Evolutionary conservation across 495 filamentous ascomycete genomes (phyloP).

Genomic region (Hyaloscypha hepaticicola): DNA sequence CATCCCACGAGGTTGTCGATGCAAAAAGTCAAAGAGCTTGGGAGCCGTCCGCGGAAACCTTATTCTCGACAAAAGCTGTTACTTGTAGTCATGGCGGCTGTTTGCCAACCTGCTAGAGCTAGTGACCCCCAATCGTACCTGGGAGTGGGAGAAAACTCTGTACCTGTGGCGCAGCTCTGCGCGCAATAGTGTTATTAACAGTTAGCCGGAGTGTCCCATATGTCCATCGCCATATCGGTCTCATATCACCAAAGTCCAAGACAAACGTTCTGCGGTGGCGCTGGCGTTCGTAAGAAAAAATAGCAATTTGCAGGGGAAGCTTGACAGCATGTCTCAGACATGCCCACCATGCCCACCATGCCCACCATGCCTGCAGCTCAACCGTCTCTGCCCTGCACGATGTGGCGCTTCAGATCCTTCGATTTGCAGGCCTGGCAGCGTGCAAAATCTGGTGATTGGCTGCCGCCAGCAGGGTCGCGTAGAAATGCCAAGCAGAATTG

Average conservation of each 20-base stretch:
- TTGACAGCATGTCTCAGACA: not conserved
- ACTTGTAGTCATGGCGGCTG: not conserved
- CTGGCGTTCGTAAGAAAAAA: slow-evolving; percentile 6
- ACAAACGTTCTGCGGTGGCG: not conserved
- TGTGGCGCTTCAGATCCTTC: slow-evolving; percentile 1
- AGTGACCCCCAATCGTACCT: not conserved
- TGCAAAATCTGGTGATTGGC: not conserved
- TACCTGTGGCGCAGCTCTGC: not conserved
- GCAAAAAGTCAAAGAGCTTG: not conserved
- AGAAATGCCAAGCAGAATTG: not conserved
- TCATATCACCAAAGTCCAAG: not conserved
- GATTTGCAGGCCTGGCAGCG: not conserved
- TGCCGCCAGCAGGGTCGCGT: not conserved
- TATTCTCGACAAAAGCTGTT: not conserved
- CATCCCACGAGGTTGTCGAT: not conserved
- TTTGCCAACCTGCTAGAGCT: too few relatives aligned
- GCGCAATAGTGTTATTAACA: not conserved
- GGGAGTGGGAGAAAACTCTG: not conserved
- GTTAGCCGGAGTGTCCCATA: not conserved
- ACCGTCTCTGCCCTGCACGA: not conserved
- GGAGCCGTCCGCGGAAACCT: not conserved
- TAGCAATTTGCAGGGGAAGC: not conserved
- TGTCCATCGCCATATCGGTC: not conserved
- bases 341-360: not conserved
- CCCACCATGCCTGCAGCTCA: not conserved